phyloP scores from a whole-genome alignment of 345 rosid genomes.

The Populus ilicifolia region DNA sequence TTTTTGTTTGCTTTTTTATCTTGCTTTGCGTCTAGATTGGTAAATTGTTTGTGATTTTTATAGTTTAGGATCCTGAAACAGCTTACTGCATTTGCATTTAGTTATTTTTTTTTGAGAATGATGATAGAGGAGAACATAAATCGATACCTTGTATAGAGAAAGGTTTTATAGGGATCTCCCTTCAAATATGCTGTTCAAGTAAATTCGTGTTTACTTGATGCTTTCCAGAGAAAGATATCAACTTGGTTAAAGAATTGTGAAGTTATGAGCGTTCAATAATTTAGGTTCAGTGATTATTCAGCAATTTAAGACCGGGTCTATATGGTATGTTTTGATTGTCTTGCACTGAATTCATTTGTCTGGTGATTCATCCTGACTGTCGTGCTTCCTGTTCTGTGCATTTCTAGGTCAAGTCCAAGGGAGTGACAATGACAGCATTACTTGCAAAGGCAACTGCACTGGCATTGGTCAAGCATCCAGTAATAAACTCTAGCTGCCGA shows the following conservation, averaged over 20 bases:
- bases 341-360: background rate
- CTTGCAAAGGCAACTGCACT: conserved; percentile 92
- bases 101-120: background rate
- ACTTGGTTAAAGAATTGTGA: background rate
- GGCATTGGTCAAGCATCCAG: conserved; percentile 77
- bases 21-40: background rate
- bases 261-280: background rate
- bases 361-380: background rate
- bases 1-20: background rate
- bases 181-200: background rate
- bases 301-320: background rate
- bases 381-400: background rate
- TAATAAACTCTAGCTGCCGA: conserved; percentile 78
- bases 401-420: conserved; percentile 83
- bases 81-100: background rate
- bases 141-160: background rate
- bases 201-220: background rate
- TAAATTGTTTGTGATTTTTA: background rate
- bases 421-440: conserved; percentile 94
- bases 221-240: background rate
- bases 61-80: background rate
- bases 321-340: background rate
- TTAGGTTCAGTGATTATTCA: background rate
- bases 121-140: background rate
- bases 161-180: background rate